Conservation (phyloP, 2,329 filamentous ascomycete genomes). For the Cercospora janseana region DNA sequence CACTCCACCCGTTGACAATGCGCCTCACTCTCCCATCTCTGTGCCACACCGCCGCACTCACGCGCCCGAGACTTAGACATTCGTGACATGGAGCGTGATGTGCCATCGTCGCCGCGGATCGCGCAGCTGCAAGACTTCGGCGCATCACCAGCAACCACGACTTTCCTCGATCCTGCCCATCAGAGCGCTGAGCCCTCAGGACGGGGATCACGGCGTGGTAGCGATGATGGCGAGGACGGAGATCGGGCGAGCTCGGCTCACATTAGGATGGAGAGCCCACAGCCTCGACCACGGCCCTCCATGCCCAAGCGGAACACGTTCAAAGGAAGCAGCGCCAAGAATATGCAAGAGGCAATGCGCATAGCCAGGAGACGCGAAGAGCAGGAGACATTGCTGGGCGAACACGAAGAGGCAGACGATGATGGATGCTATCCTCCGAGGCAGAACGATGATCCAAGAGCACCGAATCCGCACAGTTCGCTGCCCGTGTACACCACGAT, state of each 20-base stretch:
- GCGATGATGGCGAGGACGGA: slow-evolving; percentile 13
- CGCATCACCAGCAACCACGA: background rate
- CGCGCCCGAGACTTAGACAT: slow-evolving; percentile 5
- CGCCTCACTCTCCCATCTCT: background rate
- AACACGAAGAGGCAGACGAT: slow-evolving; percentile 47
- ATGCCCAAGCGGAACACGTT: slow-evolving; percentile 31
- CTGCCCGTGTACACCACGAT: slow-evolving; percentile 76
- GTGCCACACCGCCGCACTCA: background rate
- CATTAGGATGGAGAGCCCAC: slow-evolving; percentile 28
- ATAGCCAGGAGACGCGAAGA: slow-evolving; percentile 48
- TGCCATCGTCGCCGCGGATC: background rate
- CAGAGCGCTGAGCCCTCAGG: slow-evolving; percentile 10
- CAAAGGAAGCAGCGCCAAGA: slow-evolving; percentile 36
- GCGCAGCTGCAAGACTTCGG: background rate
- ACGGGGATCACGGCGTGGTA: background rate
- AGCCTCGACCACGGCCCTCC: slow-evolving; percentile 30
- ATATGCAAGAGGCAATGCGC: slow-evolving; percentile 40
- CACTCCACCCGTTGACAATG: background rate
- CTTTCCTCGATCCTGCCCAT: slow-evolving; percentile 8
- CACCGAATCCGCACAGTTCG: slow-evolving; percentile 58
- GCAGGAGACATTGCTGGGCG: slow-evolving; percentile 49
- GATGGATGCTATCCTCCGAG: slow-evolving; percentile 46
- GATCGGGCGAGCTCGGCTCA: slow-evolving; percentile 25
- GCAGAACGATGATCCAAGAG: slow-evolving; percentile 42
- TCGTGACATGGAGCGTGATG: background rate